Evolutionary conservation across 805 yeast species (phyloP).

Genomic region (Ogataea angusta): DNA sequence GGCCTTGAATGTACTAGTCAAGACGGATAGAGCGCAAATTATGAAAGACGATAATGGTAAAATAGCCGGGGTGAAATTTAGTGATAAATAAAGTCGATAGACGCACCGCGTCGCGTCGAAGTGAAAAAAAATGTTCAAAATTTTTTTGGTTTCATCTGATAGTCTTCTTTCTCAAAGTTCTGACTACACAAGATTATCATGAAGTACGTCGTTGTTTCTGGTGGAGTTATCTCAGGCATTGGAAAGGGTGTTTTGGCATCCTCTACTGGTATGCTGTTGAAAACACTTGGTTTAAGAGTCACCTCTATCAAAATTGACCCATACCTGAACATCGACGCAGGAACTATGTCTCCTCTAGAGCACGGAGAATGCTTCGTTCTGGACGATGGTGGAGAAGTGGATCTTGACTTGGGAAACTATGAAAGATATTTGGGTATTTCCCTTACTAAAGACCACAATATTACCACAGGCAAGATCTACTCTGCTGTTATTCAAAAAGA

Average conservation of each 20-base stretch:
- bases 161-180: conserved; percentile 1
- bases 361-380: conserved; percentile 98
- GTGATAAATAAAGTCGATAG: conserved; percentile 38
- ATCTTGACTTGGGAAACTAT: conserved; percentile 95
- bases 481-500: conserved; percentile 91
- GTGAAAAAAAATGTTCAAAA: conserved; percentile 8
- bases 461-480: conserved; percentile 97
- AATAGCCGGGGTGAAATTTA: conserved; percentile 70
- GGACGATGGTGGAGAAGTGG: conserved; percentile 99
- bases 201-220: conserved; percentile 99
- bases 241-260: conserved; percentile 99
- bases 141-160: conserved; percentile 11
- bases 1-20: conserved; percentile 56
- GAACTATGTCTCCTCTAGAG: conserved; percentile 98
- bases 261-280: conserved; percentile 91
- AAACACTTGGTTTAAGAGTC: conserved; percentile 90
- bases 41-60: conserved; percentile 52
- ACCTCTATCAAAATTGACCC: conserved; percentile 99
- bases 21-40: conserved; percentile 69
- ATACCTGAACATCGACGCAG: conserved; percentile 98
- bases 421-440: conserved; percentile 95
- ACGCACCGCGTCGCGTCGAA: conserved; percentile 9
- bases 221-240: conserved; percentile 99
- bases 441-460: conserved; percentile 89
- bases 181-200: conserved; percentile 36